Percentiles rank a stretch among this genome's conserved stretches.
Conservation (phyloP, 306 rosid species). For the Trifolium subterraneum region DNA sequence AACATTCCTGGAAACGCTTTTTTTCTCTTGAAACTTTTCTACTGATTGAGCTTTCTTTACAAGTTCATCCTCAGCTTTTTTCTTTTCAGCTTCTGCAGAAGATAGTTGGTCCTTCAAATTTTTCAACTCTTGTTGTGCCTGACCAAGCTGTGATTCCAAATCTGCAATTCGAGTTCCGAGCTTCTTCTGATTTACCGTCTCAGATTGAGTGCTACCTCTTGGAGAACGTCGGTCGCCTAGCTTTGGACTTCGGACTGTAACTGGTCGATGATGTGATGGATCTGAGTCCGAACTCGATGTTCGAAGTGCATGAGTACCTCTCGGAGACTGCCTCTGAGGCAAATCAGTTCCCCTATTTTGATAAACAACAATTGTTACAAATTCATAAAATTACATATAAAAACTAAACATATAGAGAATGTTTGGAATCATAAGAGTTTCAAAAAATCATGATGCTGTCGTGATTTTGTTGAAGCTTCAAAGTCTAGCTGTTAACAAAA, state of each 20-base stretch:
- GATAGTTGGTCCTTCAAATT: conserved; percentile 71
- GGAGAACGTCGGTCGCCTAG: conserved; percentile 81
- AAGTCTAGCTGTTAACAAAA: not conserved
- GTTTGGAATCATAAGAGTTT: not conserved
- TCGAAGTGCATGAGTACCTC: conserved; percentile 69
- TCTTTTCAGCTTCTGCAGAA: conserved; percentile 88
- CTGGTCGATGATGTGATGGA: conserved; percentile 72
- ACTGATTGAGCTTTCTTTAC: conserved; percentile 53
- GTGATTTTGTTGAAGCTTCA: too few species aligned
- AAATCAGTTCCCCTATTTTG: conserved; percentile 72
- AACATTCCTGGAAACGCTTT: conserved; percentile 42
- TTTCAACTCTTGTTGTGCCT: conserved; percentile 77
- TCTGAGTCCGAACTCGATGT: conserved; percentile 79
- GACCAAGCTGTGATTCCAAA: conserved; percentile 87
- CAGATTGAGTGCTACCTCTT: conserved; percentile 66
- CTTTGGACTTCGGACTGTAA: conserved; percentile 78
- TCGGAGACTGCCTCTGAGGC: conserved; percentile 79
- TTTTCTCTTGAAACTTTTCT: not conserved
- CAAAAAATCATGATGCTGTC: too few species aligned
- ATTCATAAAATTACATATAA: not conserved
- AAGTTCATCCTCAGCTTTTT: conserved; percentile 71
- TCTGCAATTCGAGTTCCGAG: conserved; percentile 89
- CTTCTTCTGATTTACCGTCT: conserved; percentile 74
- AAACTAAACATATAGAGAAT: not conserved
- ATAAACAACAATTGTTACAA: conserved; percentile 6